Evolutionary conservation across 768 basidiomycete species (phyloP), one percentile per base, ranked within the genome.

Genomic region (Scleroderma bovista): DNA sequence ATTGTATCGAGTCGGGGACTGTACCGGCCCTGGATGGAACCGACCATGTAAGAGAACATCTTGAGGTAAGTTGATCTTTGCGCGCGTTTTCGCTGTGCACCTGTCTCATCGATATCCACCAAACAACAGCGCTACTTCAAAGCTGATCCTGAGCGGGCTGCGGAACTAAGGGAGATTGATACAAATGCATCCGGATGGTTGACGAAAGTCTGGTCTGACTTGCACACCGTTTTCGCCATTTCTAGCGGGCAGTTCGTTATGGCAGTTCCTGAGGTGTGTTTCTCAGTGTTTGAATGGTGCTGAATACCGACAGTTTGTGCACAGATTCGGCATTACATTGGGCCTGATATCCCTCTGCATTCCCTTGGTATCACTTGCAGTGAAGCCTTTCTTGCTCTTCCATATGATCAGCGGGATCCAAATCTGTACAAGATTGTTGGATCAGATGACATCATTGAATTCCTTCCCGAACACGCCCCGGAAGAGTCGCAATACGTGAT

Each of bases 371-470:
- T 64, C 48, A 58, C 53, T 19, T 57, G 57, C 32, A 62, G 58
- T 49, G 57, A 61, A 44, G 54, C 57, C 2, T 57, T 61, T 46
- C 45, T 64, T 16, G 55, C 57, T 6, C 51, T 60, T 26, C 57
- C 48, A 13, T 59, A 61, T n/a, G 56, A 60, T n/a, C 43, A 53
- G 26, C 57, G 55, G 29, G 61, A 65, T 17, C 41, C 56, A 1
- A 60, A 44, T 43, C 40, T 58, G 37, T 54, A 60, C 51, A 63
- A 63, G 31, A 48, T 58, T 10, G 53, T 62, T 11, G 55, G 56
- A 13, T 65, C 58, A 9, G 53, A 63, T 23, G 63, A 65, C 15
- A 57, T 59, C 19, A 47, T 63, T 3, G 57, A 59, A 39, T 63
- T 57, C 42, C 33, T 63, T 3, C 47, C 53, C 9, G 1, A 56